phyloP scores from a whole-genome alignment of 805 yeast species.

The Komagataella populi region DNA sequence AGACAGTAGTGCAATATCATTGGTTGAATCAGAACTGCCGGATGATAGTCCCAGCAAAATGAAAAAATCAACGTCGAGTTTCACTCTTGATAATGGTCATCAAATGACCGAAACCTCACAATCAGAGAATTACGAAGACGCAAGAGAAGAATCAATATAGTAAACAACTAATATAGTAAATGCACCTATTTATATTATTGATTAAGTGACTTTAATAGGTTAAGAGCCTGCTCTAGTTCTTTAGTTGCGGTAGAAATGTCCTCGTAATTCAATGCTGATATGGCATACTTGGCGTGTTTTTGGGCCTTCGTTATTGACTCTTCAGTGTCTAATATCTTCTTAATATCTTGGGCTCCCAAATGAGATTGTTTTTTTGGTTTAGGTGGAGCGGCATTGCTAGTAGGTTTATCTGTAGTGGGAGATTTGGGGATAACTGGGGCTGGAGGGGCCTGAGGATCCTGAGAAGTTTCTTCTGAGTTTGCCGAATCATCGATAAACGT shows the following conservation, averaged over 20 bases:
- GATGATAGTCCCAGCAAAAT: neutral
- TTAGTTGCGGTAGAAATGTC: conserved; percentile 55
- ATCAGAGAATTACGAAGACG: neutral
- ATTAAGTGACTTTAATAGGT: conserved; percentile 16
- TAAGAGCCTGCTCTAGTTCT: conserved; percentile 43
- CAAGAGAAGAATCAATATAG: neutral
- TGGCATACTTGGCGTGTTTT: conserved; percentile 61
- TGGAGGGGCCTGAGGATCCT: neutral
- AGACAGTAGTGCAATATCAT: neutral
- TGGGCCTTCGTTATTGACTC: conserved; percentile 48
- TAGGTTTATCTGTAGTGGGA: conserved; percentile 3
- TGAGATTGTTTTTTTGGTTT: conserved; percentile 2
- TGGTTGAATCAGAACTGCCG: neutral
- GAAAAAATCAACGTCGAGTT: neutral
- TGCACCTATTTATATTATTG: neutral
- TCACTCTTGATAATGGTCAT: neutral
- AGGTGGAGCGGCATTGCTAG: neutral
- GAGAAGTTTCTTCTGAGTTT: neutral
- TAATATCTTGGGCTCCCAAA: conserved; percentile 23
- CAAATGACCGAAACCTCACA: neutral
- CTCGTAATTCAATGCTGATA: conserved; percentile 69
- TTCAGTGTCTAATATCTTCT: conserved; percentile 36
- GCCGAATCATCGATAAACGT: conserved; percentile 3
- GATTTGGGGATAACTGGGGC: conserved; percentile 1
- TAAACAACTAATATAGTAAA: neutral